phyloP scores from a whole-genome alignment of 257 asterid genomes.

The Solanum bulbocastanum region DNA sequence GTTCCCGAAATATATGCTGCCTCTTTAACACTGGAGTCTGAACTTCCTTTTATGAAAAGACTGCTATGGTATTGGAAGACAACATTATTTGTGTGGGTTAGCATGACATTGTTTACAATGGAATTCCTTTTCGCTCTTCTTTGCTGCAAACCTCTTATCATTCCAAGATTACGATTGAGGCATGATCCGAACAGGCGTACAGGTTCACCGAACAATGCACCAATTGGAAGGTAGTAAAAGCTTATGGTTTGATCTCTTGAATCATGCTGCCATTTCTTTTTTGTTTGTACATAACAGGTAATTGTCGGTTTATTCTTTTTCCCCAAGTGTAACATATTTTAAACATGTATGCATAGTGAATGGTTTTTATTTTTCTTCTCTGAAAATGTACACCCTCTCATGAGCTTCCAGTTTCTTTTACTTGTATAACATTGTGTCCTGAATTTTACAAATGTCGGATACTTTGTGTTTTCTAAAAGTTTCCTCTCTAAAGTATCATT shows the following conservation, averaged over 20 bases:
- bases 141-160: conserved; percentile 57
- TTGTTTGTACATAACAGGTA: background rate
- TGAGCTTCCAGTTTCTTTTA: background rate
- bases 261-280: background rate
- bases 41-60: conserved; percentile 57
- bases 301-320: background rate
- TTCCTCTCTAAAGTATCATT: background rate
- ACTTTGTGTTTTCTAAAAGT: background rate
- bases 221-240: conserved; percentile 8
- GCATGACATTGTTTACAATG: conserved; percentile 51
- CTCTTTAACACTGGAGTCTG: conserved; percentile 48
- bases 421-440: background rate
- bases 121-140: conserved; percentile 59
- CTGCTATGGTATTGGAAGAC: conserved; percentile 68
- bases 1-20: conserved; percentile 76
- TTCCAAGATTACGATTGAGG: conserved; percentile 52
- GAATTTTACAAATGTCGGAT: background rate
- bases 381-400: background rate
- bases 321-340: background rate
- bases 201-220: conserved; percentile 12
- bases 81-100: conserved; percentile 69
- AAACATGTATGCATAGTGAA: background rate
- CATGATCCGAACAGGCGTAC: conserved; percentile 8
- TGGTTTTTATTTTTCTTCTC: background rate
- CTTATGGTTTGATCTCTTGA: background rate